Evolutionary conservation across 2,329 filamentous ascomycete species (phyloP).

Genomic region (Blumeriella jaapii): DNA sequence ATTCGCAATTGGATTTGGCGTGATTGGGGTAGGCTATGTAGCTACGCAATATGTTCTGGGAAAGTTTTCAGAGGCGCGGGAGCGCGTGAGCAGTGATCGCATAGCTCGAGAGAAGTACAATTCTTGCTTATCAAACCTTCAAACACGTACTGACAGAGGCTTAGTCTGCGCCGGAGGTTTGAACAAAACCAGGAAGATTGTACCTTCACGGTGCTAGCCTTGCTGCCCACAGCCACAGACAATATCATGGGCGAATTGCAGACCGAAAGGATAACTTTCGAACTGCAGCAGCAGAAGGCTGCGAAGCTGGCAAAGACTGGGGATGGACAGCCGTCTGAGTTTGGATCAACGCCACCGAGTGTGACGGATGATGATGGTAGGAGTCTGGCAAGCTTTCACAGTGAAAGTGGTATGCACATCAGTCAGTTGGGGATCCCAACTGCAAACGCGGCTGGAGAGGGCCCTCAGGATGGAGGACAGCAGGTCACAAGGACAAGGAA

Average conservation of each 20-base stretch:
- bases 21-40: conserved; percentile 82
- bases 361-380: conserved; percentile 72
- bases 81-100: conserved; percentile 92
- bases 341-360: conserved; percentile 39
- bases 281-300: conserved; percentile 87
- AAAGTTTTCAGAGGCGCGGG: conserved; percentile 85
- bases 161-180: conserved; percentile 83
- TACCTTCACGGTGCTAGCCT: conserved; percentile 92
- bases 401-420: conserved; percentile 72
- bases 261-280: conserved; percentile 84
- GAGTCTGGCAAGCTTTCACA: conserved; percentile 64
- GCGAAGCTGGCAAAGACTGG: conserved; percentile 53
- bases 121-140: background rate
- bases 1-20: conserved; percentile 75
- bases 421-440: conserved; percentile 58
- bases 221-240: conserved; percentile 82
- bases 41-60: conserved; percentile 84
- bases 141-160: conserved; percentile 9
- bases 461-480: conserved; percentile 32
- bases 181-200: conserved; percentile 99
- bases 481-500: conserved; percentile 46
- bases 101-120: conserved; percentile 92
- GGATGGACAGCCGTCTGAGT: conserved; percentile 34
- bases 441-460: conserved; percentile 32
- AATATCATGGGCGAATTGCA: conserved; percentile 81